These are phyloP conservation scores for Cercospora zeae-maydis DNA, from an alignment of 2,329 filamentous ascomycete species.

Conservation along the genomic window DNA sequence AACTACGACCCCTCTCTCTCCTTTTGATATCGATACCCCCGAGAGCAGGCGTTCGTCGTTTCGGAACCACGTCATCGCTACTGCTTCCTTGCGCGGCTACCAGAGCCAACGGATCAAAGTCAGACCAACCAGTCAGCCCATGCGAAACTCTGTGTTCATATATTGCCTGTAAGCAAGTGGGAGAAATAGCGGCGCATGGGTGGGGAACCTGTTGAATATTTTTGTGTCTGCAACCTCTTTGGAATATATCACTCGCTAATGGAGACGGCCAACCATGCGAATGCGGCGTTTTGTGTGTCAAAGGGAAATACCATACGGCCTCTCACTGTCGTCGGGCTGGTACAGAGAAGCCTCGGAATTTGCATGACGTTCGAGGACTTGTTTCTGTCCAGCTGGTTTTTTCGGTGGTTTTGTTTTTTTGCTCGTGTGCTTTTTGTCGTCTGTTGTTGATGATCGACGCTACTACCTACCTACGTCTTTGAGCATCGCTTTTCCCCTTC, in stretches of 20 bases:
- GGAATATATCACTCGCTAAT: neutral
- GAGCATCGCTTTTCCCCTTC: neutral
- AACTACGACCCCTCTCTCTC: neutral
- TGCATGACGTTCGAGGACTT: neutral
- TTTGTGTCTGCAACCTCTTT: neutral
- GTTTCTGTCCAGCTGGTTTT: neutral
- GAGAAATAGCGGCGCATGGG: neutral
- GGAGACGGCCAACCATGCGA: neutral
- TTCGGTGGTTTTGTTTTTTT: neutral
- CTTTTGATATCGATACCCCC: constrained; percentile 16
- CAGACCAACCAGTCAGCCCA: neutral
- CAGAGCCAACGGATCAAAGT: neutral
- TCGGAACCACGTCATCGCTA: neutral
- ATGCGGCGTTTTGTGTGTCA: neutral
- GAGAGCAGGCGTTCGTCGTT: constrained; percentile 10
- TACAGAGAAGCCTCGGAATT: neutral
- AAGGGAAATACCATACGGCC: neutral
- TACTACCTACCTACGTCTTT: neutral
- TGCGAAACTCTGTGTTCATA: neutral
- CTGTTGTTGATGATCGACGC: neutral
- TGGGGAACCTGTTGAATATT: neutral
- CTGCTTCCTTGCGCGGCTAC: neutral
- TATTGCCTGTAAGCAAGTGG: neutral
- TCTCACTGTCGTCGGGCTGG: neutral
- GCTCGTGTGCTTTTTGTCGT: neutral